Evolutionary conservation across 2,329 filamentous ascomycete genomes (phyloP), one percentile per base, ranked within the genome.

Genomic region (Alternaria metachromatica): DNA sequence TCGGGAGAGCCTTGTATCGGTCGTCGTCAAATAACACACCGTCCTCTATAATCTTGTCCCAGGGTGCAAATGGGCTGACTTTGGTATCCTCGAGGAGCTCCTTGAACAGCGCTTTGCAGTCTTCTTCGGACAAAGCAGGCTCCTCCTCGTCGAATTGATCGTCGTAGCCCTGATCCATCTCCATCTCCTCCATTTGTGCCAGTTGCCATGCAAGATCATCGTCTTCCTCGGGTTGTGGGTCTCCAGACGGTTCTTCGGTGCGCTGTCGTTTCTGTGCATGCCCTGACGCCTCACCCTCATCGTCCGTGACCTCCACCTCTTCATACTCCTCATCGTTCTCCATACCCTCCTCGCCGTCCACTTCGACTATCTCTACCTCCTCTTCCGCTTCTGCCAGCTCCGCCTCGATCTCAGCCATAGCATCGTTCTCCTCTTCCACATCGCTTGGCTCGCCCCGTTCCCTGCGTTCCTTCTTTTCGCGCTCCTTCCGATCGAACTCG

Each of bases 171-270:
- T 55, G 49, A 11, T 94, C 91, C 55, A 89, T 92, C 43, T 93
- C 92, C 28, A 94, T 84, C 1, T 89, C 92, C 58, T 92, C 93
- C 92, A 97, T 97, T 25, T 92, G 90, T 57, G 92, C 92, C 12
- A 99, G 85, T 76, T 99, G 96, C 76, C 90, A 94, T 37, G 93
- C 94, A 72, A 99, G 96, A 75, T 99, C 96, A 57, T 94, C 95
- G 78, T 98, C 96, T 60, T 92, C 92, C 73, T 97, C 95, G 8
- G 96, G 82, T 0, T 84, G 82, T 49, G 82, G 80, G 12, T 86
- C 81, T 72, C 53, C 84, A 67, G 63, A 63, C 41, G 37, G 83
- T 73, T 64, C 82, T 72, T 73, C 82, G 74, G 70, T 88, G 74
- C 78, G 85, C 75, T 77, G 82, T 60, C 79, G 85, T 80, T 84